These are phyloP conservation scores for Calonectria multiphialidica DNA, from an alignment of 2,329 filamentous ascomycete species.

Conservation along the genomic window DNA sequence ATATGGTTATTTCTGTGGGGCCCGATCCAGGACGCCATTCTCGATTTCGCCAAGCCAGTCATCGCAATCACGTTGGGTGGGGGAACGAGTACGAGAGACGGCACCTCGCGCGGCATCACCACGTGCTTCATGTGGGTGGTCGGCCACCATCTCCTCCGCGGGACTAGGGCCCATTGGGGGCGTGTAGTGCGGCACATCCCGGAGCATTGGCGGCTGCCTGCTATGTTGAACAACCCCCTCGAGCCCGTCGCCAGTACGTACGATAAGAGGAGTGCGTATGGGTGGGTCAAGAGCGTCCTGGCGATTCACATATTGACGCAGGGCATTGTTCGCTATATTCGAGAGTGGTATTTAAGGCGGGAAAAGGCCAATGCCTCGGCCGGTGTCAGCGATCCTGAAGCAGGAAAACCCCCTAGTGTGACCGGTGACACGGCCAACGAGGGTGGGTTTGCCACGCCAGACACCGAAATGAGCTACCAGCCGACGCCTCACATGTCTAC, in stretches of 20 bases:
- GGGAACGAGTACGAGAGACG: conserved; percentile 76
- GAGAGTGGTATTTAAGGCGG: conserved; percentile 74
- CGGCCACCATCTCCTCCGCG: conserved; percentile 64
- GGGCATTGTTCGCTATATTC: conserved; percentile 77
- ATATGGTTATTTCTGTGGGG: conserved; percentile 91
- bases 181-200: conserved; percentile 60
- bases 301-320: conserved; percentile 83
- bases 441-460: conserved; percentile 63
- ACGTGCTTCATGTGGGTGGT: conserved; percentile 78
- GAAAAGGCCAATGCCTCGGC: conserved; percentile 66
- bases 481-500: conserved; percentile 60
- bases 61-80: conserved; percentile 92
- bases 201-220: conserved; percentile 58
- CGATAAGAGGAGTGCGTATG: conserved; percentile 70
- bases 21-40: conserved; percentile 86
- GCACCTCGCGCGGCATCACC: conserved; percentile 78
- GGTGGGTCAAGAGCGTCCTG: conserved; percentile 76
- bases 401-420: conserved; percentile 62
- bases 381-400: conserved; percentile 71
- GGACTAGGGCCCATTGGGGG: conserved; percentile 62
- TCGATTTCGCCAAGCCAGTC: conserved; percentile 92
- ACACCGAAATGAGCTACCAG: conserved; percentile 58
- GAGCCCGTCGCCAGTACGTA: conserved; percentile 57
- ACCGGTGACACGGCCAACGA: conserved; percentile 44
- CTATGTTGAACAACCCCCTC: conserved; percentile 61